Evolutionary conservation across 495 filamentous ascomycete genomes (phyloP), one percentile per base, ranked within the genome.

Genomic region (Trichoderma gamsii): DNA sequence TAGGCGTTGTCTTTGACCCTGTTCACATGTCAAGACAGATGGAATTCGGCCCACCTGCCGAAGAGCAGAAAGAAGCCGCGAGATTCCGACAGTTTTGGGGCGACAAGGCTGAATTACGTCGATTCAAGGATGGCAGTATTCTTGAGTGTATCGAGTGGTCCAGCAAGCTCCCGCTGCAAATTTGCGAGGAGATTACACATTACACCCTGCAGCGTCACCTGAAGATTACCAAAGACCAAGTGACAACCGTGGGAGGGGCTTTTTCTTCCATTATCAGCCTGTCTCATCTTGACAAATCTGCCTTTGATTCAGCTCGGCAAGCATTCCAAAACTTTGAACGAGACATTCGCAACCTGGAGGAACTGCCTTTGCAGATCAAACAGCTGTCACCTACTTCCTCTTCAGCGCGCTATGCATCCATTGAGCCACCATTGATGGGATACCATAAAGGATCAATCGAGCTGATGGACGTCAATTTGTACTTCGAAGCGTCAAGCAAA

Each of bases 401-500:
- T 13, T 84, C 89, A 65, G 80, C 97, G 11, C 87, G 94, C 63
- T 93, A 89, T 71, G 79, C 92, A 5, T 90, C 91, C 0, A 76
- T 90, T 66, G 79, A 79, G 35, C 74, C 74, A 25, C 87, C 86
- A 11, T 70, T 73, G 21, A 72, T 85, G 41, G 76, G 74, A 16
- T 71, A 75, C 16, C 71, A 74, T 32, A 79, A 79, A 63, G 78
- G 76, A 0, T 70, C 74, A 4, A 72, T 73, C 0, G 74, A 69
- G 0, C 81, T 80, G 0, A 73, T 83, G 72, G 88, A 94, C 67
- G 81, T 93, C 65, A 81, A 91, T 44, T 82, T 99, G 29, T 93
- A 94, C 70, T 97, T 99, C 72, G 95, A 99, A 79, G 91, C 90
- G 41, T 98, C 96, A 5, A 87, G 86, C 12, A 89, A 93, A 67